Evolutionary conservation across 331 rosid species (phyloP).

Genomic region (Rosa hybrid): DNA sequence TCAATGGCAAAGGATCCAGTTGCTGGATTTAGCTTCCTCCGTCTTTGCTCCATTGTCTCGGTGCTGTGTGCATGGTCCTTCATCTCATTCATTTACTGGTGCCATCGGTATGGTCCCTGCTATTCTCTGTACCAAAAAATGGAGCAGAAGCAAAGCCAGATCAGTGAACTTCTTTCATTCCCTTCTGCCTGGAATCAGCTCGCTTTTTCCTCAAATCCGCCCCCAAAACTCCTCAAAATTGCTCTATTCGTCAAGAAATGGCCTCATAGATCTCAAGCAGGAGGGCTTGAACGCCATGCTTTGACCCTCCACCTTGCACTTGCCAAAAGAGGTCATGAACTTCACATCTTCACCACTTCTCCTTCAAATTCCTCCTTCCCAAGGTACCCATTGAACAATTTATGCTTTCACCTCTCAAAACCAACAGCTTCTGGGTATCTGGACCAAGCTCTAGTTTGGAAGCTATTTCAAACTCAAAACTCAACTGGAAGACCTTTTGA

Average conservation of each 20-base stretch:
- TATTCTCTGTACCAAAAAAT: slow-evolving; percentile 34
- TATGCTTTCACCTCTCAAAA: slow-evolving; percentile 59
- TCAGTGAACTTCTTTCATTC: slow-evolving; percentile 47
- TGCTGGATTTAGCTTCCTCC: slow-evolving; percentile 37
- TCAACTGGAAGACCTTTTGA: slow-evolving; percentile 48
- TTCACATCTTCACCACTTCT: slow-evolving; percentile 67
- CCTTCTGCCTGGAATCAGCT: slow-evolving; percentile 72
- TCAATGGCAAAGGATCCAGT: slow-evolving; percentile 49
- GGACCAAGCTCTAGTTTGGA: slow-evolving; percentile 61
- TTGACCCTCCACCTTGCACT: slow-evolving; percentile 65
- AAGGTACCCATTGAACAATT: slow-evolving; percentile 21
- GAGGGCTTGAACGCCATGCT: slow-evolving; percentile 81
- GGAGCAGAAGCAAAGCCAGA: slow-evolving; percentile 33
- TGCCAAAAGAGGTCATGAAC: slow-evolving; percentile 65
- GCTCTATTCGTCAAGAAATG: slow-evolving; percentile 81
- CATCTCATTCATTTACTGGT: slow-evolving; percentile 50
- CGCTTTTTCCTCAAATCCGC: slow-evolving; percentile 43
- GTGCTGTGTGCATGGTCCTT: slow-evolving; percentile 38
- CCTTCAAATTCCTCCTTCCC: slow-evolving; percentile 36
- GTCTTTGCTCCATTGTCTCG: slow-evolving; percentile 33
- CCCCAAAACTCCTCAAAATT: slow-evolving; percentile 49
- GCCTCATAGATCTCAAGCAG: slow-evolving; percentile 62
- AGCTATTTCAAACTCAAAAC: slow-evolving; percentile 56
- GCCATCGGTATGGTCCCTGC: slow-evolving; percentile 37
- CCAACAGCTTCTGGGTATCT: slow-evolving; percentile 61